Percentiles rank a stretch among this genome's conserved stretches.
Conservation (phyloP, 192 early-diverging fungal species). For the Coemansia umbellata region DNA sequence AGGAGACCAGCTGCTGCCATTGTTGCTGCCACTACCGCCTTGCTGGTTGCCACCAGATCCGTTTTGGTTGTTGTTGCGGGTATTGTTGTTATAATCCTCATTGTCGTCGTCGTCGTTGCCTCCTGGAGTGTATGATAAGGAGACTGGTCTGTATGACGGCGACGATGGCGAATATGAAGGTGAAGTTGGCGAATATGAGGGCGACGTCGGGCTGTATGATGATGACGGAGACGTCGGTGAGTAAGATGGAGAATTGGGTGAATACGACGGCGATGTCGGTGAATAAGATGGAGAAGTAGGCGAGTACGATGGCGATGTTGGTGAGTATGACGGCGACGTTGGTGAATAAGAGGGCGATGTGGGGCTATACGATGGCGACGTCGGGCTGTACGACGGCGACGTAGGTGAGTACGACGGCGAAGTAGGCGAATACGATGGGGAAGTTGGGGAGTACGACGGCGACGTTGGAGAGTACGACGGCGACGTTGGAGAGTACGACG, state of each 20-base stretch:
- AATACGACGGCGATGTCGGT: slow-evolving; percentile 75
- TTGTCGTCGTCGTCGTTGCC: slow-evolving; percentile 10
- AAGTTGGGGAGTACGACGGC: slow-evolving; percentile 77
- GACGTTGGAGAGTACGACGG: slow-evolving; percentile 74
- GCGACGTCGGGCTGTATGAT: slow-evolving; percentile 69
- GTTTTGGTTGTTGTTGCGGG: background rate
- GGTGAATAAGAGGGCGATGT: slow-evolving; percentile 66
- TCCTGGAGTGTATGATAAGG: slow-evolving; percentile 32
- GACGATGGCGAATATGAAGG: slow-evolving; percentile 75
- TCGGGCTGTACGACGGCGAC: slow-evolving; percentile 60
- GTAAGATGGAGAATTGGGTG: slow-evolving; percentile 59
- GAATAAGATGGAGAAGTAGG: slow-evolving; percentile 42
- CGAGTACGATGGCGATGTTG: slow-evolving; percentile 50
- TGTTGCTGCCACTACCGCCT: slow-evolving; percentile 1
- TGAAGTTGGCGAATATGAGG: slow-evolving; percentile 67
- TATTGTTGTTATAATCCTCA: background rate
- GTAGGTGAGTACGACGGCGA: slow-evolving; percentile 65
- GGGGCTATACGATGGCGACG: slow-evolving; percentile 62
- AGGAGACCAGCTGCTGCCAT: slow-evolving; percentile 44
- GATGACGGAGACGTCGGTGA: slow-evolving; percentile 53
- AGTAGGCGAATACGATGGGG: slow-evolving; percentile 71
- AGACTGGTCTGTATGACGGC: slow-evolving; percentile 61
- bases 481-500: slow-evolving; percentile 71
- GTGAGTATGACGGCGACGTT: slow-evolving; percentile 72
- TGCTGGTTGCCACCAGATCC: slow-evolving; percentile 7